Evolutionary conservation across 129 eudicot species (phyloP).

Genomic region (Deinandra increscens): DNA sequence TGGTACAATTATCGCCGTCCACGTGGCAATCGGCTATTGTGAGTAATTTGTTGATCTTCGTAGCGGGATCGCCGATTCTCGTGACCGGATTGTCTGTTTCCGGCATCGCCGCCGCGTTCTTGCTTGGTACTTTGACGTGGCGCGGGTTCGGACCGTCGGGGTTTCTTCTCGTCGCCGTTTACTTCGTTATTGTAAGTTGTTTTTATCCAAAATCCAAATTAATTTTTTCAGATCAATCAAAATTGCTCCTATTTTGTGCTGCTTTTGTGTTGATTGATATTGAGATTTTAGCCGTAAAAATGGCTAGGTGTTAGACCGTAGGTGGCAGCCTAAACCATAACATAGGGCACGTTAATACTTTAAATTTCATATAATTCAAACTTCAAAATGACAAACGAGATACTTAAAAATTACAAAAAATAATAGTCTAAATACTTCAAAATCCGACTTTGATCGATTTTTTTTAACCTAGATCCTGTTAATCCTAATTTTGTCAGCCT

Average conservation of each 20-base stretch:
- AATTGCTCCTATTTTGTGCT: background rate
- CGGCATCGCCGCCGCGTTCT: slow-evolving; percentile 84
- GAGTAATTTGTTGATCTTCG: slow-evolving; percentile 55
- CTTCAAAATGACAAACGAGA: too few species aligned
- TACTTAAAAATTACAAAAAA: too few species aligned
- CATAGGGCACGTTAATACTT: too few species aligned
- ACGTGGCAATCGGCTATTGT: slow-evolving; percentile 84
- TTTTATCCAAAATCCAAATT: background rate
- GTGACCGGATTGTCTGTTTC: slow-evolving; percentile 64
- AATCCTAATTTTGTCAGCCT: too few species aligned
- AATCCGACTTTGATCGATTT: too few species aligned
- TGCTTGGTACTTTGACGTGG: slow-evolving; percentile 96
- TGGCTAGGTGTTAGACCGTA: too few species aligned
- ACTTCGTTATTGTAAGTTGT: slow-evolving; percentile 73
- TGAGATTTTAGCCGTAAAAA: too few species aligned
- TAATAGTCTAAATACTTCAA: too few species aligned
- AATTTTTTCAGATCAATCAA: background rate
- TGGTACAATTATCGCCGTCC: slow-evolving; percentile 63
- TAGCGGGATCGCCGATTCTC: slow-evolving; percentile 76
- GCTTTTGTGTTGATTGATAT: too few species aligned
- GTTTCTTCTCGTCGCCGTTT: slow-evolving; percentile 84
- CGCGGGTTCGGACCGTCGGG: slow-evolving; percentile 85
- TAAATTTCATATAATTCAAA: too few species aligned
- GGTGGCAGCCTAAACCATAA: too few species aligned
- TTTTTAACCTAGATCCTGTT: too few species aligned